phyloP scores from a whole-genome alignment of 768 basidiomycete genomes.

The Hypholoma fasciculare region DNA sequence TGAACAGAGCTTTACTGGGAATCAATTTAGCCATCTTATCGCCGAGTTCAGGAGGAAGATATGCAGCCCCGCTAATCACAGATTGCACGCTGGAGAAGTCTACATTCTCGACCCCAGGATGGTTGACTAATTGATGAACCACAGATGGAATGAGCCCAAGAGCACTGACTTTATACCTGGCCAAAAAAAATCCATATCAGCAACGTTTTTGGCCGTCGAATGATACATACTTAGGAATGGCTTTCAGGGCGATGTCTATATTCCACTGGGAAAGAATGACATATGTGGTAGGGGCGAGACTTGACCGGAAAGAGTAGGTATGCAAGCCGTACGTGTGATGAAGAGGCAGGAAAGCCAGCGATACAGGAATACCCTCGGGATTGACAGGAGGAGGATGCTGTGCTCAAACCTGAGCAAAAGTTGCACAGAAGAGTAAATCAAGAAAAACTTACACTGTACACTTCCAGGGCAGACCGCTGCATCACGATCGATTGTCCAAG shows the following conservation, averaged over 20 bases:
- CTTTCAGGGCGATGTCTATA: slow-evolving; percentile 44
- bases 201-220: background rate
- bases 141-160: slow-evolving; percentile 62
- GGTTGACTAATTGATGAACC: slow-evolving; percentile 63
- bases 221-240: slow-evolving; percentile 57
- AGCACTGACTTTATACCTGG: slow-evolving; percentile 54
- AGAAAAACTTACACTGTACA: slow-evolving; percentile 35
- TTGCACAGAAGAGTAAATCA: background rate
- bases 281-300: slow-evolving; percentile 44
- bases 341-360: slow-evolving; percentile 63
- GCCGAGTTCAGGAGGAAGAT: slow-evolving; percentile 59
- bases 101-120: slow-evolving; percentile 44
- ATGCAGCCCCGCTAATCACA: slow-evolving; percentile 60
- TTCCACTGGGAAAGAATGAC: slow-evolving; percentile 67
- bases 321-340: slow-evolving; percentile 72
- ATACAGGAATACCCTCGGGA: slow-evolving; percentile 46
- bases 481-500: slow-evolving; percentile 37
- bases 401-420: background rate
- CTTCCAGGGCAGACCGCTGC: slow-evolving; percentile 27
- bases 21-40: slow-evolving; percentile 38
- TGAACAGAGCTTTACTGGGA: slow-evolving; percentile 30
- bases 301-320: slow-evolving; percentile 45
- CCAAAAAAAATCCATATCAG: background rate
- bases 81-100: slow-evolving; percentile 53
- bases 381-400: slow-evolving; percentile 40